Conservation (phyloP, 228 moss, liverwort and hornwort genomes). For the Sphagnum magellanicum region DNA sequence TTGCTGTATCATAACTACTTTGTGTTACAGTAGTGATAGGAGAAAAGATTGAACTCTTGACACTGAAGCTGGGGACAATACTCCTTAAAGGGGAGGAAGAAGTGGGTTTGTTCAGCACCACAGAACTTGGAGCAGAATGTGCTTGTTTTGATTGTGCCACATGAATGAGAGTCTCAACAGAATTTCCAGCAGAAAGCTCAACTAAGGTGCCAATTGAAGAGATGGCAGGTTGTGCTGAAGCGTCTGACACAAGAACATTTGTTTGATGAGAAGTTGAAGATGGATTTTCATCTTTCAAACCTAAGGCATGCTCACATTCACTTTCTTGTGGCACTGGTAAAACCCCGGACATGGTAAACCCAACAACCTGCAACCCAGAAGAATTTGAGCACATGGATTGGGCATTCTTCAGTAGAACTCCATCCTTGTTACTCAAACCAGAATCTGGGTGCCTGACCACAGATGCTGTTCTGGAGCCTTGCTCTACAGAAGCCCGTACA, state of each 20-base stretch:
- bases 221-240: conserved; percentile 1
- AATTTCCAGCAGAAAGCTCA: background rate
- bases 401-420: too few relatives aligned
- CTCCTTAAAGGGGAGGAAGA: conserved; percentile 8
- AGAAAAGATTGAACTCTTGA: background rate
- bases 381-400: background rate
- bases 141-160: conserved; percentile 6
- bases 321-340: conserved; percentile 3
- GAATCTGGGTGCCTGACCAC: background rate
- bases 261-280: conserved; percentile 11
- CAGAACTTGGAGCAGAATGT: conserved; percentile 6
- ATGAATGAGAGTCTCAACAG: background rate
- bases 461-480: too few relatives aligned
- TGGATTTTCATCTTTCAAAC: conserved; percentile 9
- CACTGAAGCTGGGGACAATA: too few relatives aligned
- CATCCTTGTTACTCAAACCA: background rate
- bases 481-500: too few relatives aligned
- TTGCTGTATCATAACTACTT: background rate
- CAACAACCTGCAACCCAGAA: background rate
- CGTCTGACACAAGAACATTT: conserved; percentile 8
- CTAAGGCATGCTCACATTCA: background rate
- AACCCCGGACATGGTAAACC: conserved; percentile 5
- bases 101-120: conserved; percentile 5
- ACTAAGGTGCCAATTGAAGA: background rate
- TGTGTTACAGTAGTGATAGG: background rate